Base-by-base conservation (phyloP, 2,329 filamentous ascomycete genomes). In the Microcyclospora tardicrescens region DNA sequence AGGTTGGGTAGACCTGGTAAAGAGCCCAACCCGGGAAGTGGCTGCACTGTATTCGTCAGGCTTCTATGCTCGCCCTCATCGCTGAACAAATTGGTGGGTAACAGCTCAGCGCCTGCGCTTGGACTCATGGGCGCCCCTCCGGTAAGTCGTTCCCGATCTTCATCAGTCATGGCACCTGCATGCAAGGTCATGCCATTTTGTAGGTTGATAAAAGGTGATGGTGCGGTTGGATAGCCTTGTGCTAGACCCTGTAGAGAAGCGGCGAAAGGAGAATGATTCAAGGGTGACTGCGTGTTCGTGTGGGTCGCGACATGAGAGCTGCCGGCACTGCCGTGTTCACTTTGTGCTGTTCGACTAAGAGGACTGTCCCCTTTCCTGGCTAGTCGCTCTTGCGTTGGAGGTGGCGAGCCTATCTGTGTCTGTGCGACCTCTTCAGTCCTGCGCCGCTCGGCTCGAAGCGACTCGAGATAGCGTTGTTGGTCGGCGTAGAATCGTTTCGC, bases 101-200 rank as follows among this genome's bases (percentile, higher is more conserved):
- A 63, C 3, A 89, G 66, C 12, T 57, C 54, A 14, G 79, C 72
- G 19, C 81, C 77, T 2, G 83, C 84, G 3, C 81, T 81, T 2
- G 84, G 84, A 50, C 81, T 87, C 56, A 89, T 73, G 1, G 81
- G 81, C 2, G 80, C 82, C 19, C 74, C 77, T 13, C 69, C 72
- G 2, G 71, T 76, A 28, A 81, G 57, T 13, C 68, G 68, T 41
- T 74, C 73, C 4, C 79, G 61, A 13, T 81, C 77, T 2, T 75
- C 71, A 27, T 82, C 79, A 5, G 73, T 75, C 39, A 77, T 66
- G 5, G 58, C 52, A 14, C 64, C 58, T 41, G 58, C 53, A 5
- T 65, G 60, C n/a, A 75, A 52, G 3, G 72, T 69, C 71, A 76
- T 77, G 41, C 75, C 75, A 46, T 78, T 78, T 36, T 66, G 66